Conservation (phyloP, 2,329 filamentous ascomycete genomes). For the Akanthomyces lecanii region DNA sequence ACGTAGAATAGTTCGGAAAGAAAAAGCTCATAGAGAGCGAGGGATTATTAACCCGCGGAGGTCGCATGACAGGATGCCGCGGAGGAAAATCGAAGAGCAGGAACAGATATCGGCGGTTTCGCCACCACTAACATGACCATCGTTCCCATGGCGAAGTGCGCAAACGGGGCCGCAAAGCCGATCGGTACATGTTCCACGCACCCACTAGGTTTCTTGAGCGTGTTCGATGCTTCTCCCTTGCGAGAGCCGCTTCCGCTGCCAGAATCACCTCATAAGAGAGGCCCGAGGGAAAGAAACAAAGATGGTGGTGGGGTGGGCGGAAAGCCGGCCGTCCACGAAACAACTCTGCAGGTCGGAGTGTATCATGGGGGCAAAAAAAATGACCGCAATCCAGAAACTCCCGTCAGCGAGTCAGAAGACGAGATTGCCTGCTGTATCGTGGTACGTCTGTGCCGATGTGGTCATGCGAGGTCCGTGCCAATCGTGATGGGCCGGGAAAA, state of each 20-base stretch:
- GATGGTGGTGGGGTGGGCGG: background rate
- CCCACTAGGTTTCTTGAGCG: too few relatives aligned
- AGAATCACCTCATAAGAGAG: background rate
- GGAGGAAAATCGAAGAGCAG: background rate
- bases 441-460: background rate
- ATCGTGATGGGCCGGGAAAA: background rate
- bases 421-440: background rate
- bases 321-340: background rate
- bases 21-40: background rate
- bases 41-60: background rate
- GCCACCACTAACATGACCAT: too few relatives aligned
- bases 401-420: background rate
- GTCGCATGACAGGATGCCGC: background rate
- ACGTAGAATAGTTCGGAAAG: background rate
- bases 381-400: background rate
- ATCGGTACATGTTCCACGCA: too few relatives aligned
- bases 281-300: background rate
- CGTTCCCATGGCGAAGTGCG: too few relatives aligned
- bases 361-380: background rate
- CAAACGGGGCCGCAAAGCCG: too few relatives aligned
- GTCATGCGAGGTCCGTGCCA: constrained; percentile 10
- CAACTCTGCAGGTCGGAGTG: background rate
- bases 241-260: background rate
- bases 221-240: background rate
- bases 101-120: too few relatives aligned